These are phyloP conservation scores for Beauveria sp. DNA, from an alignment of 2,329 filamentous ascomycete genomes.

Conservation along the genomic window DNA sequence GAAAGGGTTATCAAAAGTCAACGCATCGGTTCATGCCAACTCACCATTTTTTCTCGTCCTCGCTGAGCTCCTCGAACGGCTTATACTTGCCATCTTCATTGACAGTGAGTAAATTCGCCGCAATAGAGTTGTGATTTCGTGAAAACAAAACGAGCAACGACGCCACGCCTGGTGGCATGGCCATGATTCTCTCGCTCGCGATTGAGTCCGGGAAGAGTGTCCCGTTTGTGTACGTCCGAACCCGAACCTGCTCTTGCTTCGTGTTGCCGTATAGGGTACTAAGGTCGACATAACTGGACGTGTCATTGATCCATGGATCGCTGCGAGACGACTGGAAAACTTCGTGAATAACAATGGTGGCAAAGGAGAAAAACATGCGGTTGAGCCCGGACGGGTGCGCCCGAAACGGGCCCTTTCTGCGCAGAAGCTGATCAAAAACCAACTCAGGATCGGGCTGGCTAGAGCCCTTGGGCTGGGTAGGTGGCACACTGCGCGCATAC, in stretches of 20 bases:
- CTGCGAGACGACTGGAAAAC: constrained; percentile 31
- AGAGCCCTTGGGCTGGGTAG: too few relatives aligned
- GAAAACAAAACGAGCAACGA: background rate
- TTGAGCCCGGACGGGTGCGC: background rate
- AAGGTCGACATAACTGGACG: constrained; percentile 36
- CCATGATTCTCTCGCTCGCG: background rate
- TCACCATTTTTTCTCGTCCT: too few relatives aligned
- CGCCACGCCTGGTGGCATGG: background rate
- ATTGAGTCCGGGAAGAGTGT: background rate
- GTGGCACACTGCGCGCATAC: background rate
- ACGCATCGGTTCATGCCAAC: too few relatives aligned
- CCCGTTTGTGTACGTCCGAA: constrained; percentile 24
- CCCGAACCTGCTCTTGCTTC: constrained; percentile 39
- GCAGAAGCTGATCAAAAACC: background rate
- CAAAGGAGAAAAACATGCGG: constrained; percentile 34
- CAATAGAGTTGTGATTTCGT: constrained; percentile 14
- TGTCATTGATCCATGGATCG: constrained; percentile 17
- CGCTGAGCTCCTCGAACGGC: too few relatives aligned
- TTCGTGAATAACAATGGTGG: constrained; percentile 41
- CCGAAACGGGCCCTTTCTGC: background rate
- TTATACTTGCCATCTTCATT: background rate
- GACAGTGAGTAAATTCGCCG: constrained; percentile 12
- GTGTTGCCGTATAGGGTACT: constrained; percentile 44
- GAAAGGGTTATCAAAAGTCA: too few relatives aligned
- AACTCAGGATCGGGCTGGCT: background rate